Evolutionary conservation across 805 yeast genomes (phyloP), one percentile per base, ranked within the genome.

Genomic region (Suhomyces kilbournensis): DNA sequence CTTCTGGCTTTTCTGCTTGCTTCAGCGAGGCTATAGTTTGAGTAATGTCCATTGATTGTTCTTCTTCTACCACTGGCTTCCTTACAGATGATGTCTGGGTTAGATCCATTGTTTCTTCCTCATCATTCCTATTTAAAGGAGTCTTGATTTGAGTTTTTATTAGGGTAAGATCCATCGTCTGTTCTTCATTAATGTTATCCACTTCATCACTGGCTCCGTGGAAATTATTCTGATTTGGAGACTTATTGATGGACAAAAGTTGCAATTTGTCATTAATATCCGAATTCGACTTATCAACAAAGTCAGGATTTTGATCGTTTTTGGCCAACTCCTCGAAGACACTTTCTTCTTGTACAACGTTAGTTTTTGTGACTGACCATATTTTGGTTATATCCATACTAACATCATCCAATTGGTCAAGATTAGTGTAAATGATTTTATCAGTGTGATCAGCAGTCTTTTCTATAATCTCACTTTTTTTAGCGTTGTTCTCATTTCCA

Each of bases 311-410:
- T 3, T 12, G n/a, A 28, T 28, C n/a, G 14, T 2, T 4, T 35
- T 35, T 35, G 2, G 42, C 8, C 4, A 38, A 7, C 9, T 32
- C 35, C 15, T 12, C 3, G 12, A 17, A 32, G 23, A 38, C 9
- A 19, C 2, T 17, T 17, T 38, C 17, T 17, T 17, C 7, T 38
- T 17, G 12, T 3, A 17, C 42, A 17, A 4, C 25, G 7, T 22
- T 6, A 17, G 48, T 7, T 30, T 30, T 28, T 15, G 48, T 19
- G 7, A 45, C 35, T 19, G 43, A 20, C 20, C 30, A 23, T 10
- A 32, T 42, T 19, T 47, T 42, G 1, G 60, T 53, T 14, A 57
- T 40, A 9, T 56, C 60, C 53, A 54, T 56, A 17, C 50, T 38
- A n/a, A 26, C 46, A 14, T 51, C 54, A 9, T 14, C 38, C 7